These are phyloP conservation scores for Russula griseocarnosa DNA, from an alignment of 768 basidiomycete genomes.

Conservation along the genomic window DNA sequence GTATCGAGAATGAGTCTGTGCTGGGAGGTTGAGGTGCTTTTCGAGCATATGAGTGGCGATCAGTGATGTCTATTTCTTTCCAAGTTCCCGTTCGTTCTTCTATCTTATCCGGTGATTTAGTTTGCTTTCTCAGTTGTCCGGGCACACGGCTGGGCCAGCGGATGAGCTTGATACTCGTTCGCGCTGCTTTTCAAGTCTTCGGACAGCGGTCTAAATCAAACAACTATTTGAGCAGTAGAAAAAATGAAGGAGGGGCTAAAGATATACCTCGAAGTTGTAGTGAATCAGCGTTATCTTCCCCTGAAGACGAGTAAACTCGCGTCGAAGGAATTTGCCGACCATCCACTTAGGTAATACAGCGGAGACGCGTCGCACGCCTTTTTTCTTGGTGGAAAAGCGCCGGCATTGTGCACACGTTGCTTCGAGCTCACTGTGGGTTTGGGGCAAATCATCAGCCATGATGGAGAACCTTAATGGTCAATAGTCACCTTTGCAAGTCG, in stretches of 20 bases:
- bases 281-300: constrained; percentile 6
- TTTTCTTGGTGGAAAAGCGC: constrained; percentile 9
- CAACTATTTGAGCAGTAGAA: neutral
- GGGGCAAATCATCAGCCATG: neutral
- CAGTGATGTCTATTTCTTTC: neutral
- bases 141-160: constrained; percentile 2
- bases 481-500: constrained; percentile 3
- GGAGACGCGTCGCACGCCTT: constrained; percentile 7
- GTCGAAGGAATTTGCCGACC: constrained; percentile 9
- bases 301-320: constrained; percentile 7
- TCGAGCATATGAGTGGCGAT: neutral
- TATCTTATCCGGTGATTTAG: neutral
- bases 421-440: constrained; percentile 11
- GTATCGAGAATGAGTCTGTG: neutral
- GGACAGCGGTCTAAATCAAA: neutral
- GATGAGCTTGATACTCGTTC: neutral
- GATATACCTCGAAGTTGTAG: constrained; percentile 12
- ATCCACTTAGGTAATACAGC: constrained; percentile 20
- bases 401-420: constrained; percentile 4
- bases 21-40: neutral
- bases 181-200: neutral
- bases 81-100: neutral
- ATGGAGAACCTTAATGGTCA: neutral
- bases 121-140: neutral
- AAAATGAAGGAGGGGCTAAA: neutral